phyloP scores from a whole-genome alignment of 176 grass and related monocot species.

The Oryza nivara region DNA sequence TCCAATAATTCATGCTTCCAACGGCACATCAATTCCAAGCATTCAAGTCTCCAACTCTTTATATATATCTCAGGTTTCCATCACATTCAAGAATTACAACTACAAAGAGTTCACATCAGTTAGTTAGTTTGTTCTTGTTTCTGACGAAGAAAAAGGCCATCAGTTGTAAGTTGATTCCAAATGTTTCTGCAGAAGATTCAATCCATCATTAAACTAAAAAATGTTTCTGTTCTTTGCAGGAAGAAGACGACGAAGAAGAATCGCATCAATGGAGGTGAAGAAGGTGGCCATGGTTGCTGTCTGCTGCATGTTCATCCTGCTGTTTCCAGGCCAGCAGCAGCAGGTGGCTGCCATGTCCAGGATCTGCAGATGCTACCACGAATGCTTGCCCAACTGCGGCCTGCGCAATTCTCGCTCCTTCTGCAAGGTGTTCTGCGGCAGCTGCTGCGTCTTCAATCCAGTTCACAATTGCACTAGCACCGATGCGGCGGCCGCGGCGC shows the following conservation, averaged over 20 bases:
- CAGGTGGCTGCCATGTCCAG: neutral
- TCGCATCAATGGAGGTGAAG: neutral
- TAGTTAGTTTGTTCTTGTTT: neutral
- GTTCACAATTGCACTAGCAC: neutral
- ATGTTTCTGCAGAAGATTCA: no score
- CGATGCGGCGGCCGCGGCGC: neutral
- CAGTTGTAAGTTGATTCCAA: no score
- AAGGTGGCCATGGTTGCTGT: neutral
- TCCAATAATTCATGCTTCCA: neutral
- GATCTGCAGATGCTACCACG: neutral
- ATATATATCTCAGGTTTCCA: neutral
- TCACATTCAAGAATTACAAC: neutral
- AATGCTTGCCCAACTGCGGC: slow-evolving; percentile 4
- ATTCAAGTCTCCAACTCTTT: neutral
- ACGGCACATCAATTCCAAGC: neutral
- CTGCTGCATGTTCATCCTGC: neutral
- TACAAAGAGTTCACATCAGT: neutral
- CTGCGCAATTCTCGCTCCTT: neutral
- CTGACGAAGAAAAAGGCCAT: neutral
- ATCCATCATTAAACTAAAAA: no score
- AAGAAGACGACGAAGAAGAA: neutral
- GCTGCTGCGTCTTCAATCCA: neutral
- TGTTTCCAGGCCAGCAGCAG: neutral
- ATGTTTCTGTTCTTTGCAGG: neutral
- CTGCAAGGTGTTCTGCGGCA: neutral